Conservation (phyloP, 495 filamentous ascomycete species). For the Aspergillus nidulans region DNA sequence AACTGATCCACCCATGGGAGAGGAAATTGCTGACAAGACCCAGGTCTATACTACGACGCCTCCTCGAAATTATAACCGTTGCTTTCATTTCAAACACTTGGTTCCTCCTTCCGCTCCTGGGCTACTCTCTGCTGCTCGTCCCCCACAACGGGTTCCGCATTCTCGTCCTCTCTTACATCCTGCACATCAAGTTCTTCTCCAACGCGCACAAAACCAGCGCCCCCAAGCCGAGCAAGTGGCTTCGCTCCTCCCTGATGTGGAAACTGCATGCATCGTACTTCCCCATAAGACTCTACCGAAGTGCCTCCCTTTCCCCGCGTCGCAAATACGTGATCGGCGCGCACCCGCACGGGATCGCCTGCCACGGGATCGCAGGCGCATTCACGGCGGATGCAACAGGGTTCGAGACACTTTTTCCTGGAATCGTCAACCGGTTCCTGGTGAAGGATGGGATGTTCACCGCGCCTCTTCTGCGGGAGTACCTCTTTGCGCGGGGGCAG, state of each 20-base stretch:
- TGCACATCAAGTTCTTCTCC: slow-evolving; percentile 66
- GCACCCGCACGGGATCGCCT: slow-evolving; percentile 85
- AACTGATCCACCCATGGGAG: too few relatives aligned
- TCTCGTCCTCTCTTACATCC: slow-evolving; percentile 60
- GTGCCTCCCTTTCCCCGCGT: slow-evolving; percentile 51
- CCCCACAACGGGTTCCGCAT: slow-evolving; percentile 18
- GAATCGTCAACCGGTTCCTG: slow-evolving; percentile 61
- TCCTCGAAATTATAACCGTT: slow-evolving; percentile 13
- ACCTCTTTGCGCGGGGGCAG: slow-evolving; percentile 13
- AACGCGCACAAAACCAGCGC: slow-evolving; percentile 63
- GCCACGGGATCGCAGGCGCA: slow-evolving; percentile 73
- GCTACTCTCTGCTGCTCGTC: slow-evolving; percentile 20
- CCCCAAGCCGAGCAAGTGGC: slow-evolving; percentile 59
- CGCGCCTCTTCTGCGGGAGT: slow-evolving; percentile 20
- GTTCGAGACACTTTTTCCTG: slow-evolving; percentile 78
- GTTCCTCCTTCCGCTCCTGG: slow-evolving; percentile 16
- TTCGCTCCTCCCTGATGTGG: slow-evolving; percentile 50
- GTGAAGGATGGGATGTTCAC: slow-evolving; percentile 18
- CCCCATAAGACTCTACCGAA: slow-evolving; percentile 17
- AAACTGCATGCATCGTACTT: slow-evolving; percentile 21
- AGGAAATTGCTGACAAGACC: neutral
- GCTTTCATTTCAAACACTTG: slow-evolving; percentile 18
- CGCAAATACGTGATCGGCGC: slow-evolving; percentile 89
- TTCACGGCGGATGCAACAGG: slow-evolving; percentile 76
- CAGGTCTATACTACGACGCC: slow-evolving; percentile 8